Percentiles rank a stretch among this genome's conserved stretches.
Evolutionary conservation across 2,329 filamentous ascomycete genomes (phyloP).

Genomic region (Xylariaceae sp.): DNA sequence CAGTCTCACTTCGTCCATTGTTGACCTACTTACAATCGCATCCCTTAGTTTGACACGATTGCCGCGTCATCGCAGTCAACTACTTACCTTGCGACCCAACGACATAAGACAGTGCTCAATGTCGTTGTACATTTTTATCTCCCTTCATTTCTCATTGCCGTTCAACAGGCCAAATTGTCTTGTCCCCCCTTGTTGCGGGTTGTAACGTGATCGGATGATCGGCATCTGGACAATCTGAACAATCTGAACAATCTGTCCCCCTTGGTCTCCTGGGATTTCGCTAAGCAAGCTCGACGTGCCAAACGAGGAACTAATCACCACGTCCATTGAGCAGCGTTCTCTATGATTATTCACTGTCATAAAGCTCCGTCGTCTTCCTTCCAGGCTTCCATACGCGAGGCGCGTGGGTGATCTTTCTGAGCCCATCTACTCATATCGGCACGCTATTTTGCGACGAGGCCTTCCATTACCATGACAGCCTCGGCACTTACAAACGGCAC

Average conservation of each 20-base stretch:
- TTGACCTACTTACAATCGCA: slow-evolving; percentile 1
- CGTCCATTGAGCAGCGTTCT: slow-evolving; percentile 2
- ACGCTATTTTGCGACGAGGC: neutral
- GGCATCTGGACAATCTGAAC: slow-evolving; percentile 35
- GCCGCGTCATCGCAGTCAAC: slow-evolving; percentile 19
- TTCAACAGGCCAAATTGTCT: slow-evolving; percentile 27
- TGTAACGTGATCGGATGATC: slow-evolving; percentile 33
- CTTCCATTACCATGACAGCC: slow-evolving; percentile 34
- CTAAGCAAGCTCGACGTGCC: slow-evolving; percentile 13
- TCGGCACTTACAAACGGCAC: slow-evolving; percentile 35
- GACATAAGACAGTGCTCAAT: slow-evolving; percentile 11
- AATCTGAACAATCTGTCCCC: slow-evolving; percentile 28
- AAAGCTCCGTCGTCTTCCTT: neutral
- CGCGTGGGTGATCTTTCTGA: neutral
- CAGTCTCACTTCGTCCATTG: slow-evolving; percentile 8
- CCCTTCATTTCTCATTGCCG: slow-evolving; percentile 24
- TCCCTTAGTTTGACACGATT: neutral
- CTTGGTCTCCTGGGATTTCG: slow-evolving; percentile 7
- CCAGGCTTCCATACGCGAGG: neutral
- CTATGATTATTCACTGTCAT: no score
- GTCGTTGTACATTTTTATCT: neutral
- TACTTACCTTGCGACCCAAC: slow-evolving; percentile 7
- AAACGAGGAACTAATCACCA: slow-evolving; percentile 12
- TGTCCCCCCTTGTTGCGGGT: slow-evolving; percentile 27
- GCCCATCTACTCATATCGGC: neutral